Evolutionary conservation across 768 basidiomycete species (phyloP).

Genomic region (Clitopilus passeckerianus): DNA sequence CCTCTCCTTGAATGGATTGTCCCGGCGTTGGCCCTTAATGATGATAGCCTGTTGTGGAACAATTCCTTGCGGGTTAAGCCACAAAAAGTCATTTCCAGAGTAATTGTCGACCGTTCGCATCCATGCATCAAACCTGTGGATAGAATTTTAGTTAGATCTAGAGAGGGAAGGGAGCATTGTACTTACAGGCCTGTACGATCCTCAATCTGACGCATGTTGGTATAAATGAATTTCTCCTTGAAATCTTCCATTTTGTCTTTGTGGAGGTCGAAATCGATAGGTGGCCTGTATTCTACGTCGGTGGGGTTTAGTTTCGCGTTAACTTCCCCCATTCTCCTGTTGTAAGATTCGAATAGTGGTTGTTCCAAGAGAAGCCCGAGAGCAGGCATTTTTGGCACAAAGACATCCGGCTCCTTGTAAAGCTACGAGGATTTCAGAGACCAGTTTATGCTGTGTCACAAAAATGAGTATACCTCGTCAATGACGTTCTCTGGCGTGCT

Average conservation of each 20-base stretch:
- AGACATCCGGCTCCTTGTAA: conserved; percentile 71
- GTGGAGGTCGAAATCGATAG: conserved; percentile 69
- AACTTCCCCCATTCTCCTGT: conserved; percentile 43
- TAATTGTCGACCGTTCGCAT: conserved; percentile 72
- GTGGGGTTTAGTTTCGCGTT: conserved; percentile 49
- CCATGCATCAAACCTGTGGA: conserved; percentile 82
- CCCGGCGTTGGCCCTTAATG: conserved; percentile 50
- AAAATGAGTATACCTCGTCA: conserved; percentile 47
- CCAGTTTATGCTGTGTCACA: not conserved
- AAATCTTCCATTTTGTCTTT: conserved; percentile 70
- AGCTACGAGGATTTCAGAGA: conserved; percentile 34
- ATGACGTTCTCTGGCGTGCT: conserved; percentile 71
- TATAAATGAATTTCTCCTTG: conserved; percentile 83
- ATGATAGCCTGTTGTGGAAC: conserved; percentile 71
- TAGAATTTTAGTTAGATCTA: conserved; percentile 1
- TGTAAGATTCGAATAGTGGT: conserved; percentile 79
- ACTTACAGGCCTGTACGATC: conserved; percentile 70
- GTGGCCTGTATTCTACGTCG: conserved; percentile 61
- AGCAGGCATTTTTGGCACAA: conserved; percentile 94
- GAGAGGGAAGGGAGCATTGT: not conserved
- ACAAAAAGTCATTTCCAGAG: conserved; percentile 70
- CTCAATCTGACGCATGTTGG: conserved; percentile 82
- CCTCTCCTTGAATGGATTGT: conserved; percentile 64
- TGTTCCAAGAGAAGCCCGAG: conserved; percentile 89
- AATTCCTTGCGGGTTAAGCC: conserved; percentile 71